These are phyloP conservation scores for Puccinia polysora DNA, from an alignment of 1,284 basidiomycete genomes.

Conservation along the genomic window DNA sequence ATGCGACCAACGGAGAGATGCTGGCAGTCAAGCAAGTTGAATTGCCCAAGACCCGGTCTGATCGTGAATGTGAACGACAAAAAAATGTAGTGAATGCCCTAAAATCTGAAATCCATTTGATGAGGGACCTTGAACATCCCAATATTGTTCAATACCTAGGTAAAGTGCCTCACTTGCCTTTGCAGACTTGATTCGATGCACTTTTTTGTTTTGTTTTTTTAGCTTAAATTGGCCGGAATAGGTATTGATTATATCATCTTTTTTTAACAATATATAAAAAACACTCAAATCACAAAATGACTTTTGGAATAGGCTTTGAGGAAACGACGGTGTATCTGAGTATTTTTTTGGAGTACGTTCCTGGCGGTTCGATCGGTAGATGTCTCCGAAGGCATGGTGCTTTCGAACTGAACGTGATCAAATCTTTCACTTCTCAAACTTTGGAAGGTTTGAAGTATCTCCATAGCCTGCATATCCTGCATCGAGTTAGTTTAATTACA, in stretches of 20 bases:
- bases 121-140: slow-evolving; percentile 94
- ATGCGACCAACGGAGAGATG: slow-evolving; percentile 98
- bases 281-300: too few relatives aligned
- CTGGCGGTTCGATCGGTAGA: slow-evolving; percentile 90
- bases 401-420: slow-evolving; percentile 85
- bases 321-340: slow-evolving; percentile 82
- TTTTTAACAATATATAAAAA: too few relatives aligned
- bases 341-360: slow-evolving; percentile 99
- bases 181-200: neutral
- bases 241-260: slow-evolving; percentile 4
- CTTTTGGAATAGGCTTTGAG: slow-evolving; percentile 62
- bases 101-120: slow-evolving; percentile 86
- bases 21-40: slow-evolving; percentile 99
- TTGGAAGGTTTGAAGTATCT: slow-evolving; percentile 87
- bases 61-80: slow-evolving; percentile 81
- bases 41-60: slow-evolving; percentile 79
- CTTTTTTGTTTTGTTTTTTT: slow-evolving; percentile 24
- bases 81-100: slow-evolving; percentile 80
- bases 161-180: slow-evolving; percentile 44
- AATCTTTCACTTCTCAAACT: slow-evolving; percentile 88
- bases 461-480: slow-evolving; percentile 83
- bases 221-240: too few relatives aligned
- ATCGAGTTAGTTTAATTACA: slow-evolving; percentile 70
- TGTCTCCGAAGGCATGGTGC: slow-evolving; percentile 87
- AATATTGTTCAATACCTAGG: slow-evolving; percentile 97